Evolutionary conservation across 345 rosid genomes (phyloP), one percentile per base, ranked within the genome.

Genomic region (Bruguiera parviflora): DNA sequence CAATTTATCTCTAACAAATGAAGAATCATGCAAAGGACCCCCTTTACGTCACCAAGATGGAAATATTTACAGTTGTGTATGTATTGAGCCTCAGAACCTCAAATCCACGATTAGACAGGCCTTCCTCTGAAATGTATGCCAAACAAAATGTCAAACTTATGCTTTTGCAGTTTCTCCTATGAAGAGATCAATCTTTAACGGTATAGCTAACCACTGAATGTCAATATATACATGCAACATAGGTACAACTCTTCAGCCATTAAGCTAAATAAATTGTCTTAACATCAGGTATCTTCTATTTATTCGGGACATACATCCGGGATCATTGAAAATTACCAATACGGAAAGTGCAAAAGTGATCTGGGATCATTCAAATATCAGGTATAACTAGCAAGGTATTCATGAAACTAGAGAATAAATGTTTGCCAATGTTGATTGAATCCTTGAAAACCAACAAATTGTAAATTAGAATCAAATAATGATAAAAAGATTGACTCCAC

Each of bases 61-160:
- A 43, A 77, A 24, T 53, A 81, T 93, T 88, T 84, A 95, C 99
- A 7, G 99, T 95, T 55, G 93, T 84, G 77, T 95, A 95, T 33
- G 99, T 90, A 71, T 95, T 92, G 66, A 95, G 84, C 80, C 99
- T 90, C 65, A 85, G 55, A 65, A 95, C 97, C 72, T 95, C 87
- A 82, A 92, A 95, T 53, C 97, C 99, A 72, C 99, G 97, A 68
- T 71, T 79, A 28, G 83, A 87, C 69, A 95, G 78, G 63, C 93
- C 92, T 73, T 86, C 89, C 82, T 90, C 99, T 95, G 92, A 71
- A 84, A 79, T 39, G 76, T 53, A 82, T 37, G 61, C 52, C 75
- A 68, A 49, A 52, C 8, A 57, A 47, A 65, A 31, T 52, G 43
- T 65, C 64, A 66, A 28, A 19, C 46, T 52, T 24, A 47, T 25